These are phyloP conservation scores for Cynara cardunculus DNA, from an alignment of 129 eudicot genomes.

Conservation along the genomic window DNA sequence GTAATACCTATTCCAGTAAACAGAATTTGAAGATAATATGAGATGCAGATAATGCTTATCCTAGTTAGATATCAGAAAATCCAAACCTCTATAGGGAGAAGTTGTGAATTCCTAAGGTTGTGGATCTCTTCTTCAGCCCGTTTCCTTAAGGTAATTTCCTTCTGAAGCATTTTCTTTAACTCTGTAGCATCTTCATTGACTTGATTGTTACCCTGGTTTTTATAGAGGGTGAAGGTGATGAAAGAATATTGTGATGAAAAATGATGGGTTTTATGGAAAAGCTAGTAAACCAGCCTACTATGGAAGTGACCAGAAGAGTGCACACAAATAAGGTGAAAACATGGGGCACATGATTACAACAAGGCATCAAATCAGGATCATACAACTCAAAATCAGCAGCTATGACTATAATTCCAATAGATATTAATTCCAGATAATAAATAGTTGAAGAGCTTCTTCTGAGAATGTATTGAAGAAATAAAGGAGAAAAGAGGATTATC, in stretches of 20 bases:
- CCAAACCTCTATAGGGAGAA: slow-evolving; percentile 57
- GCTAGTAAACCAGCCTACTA: not conserved
- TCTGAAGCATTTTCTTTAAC: slow-evolving; percentile 66
- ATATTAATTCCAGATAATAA: not conserved
- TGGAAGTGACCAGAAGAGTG: not conserved
- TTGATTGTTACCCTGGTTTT: slow-evolving; percentile 41
- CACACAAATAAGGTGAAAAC: not conserved
- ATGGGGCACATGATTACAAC: not conserved
- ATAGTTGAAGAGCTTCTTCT: not conserved
- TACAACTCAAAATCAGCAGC: not conserved
- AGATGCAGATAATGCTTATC: slow-evolving; percentile 8
- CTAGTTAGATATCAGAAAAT: not conserved
- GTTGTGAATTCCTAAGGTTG: slow-evolving; percentile 55
- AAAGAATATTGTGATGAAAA: slow-evolving; percentile 1
- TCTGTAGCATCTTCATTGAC: slow-evolving; percentile 50
- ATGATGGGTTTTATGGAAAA: not conserved
- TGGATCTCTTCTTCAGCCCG: slow-evolving; percentile 81
- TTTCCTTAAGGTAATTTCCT: slow-evolving; percentile 62
- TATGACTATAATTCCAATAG: not conserved
- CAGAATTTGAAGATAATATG: not conserved
- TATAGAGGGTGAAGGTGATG: not conserved
- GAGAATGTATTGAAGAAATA: not conserved
- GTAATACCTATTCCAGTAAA: slow-evolving; percentile 18
- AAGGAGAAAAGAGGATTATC: not conserved
- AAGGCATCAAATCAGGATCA: not conserved